Conservation (phyloP, 345 rosid species). For the Murraya koenigii region DNA sequence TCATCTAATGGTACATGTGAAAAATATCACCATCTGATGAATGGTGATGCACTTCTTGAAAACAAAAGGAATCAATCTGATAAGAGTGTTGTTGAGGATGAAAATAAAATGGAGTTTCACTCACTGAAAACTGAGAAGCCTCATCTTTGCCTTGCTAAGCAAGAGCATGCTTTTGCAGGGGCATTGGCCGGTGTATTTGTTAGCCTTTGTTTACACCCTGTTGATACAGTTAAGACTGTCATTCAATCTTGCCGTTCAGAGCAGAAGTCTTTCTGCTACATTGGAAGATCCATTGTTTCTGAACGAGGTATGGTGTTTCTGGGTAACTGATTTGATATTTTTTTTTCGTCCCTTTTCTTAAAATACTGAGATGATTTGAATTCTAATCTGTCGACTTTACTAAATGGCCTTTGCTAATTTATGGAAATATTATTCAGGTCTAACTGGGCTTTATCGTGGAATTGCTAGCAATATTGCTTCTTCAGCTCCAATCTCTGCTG, state of each 20-base stretch:
- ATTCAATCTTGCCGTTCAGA: constrained; percentile 67
- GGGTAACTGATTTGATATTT: background rate
- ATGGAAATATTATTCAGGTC: constrained; percentile 42
- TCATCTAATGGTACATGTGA: constrained; percentile 22
- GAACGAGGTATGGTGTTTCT: constrained; percentile 61
- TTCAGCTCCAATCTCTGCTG: constrained; percentile 92
- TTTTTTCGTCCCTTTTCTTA: no score
- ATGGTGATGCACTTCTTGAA: constrained; percentile 23
- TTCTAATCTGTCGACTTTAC: constrained; percentile 3
- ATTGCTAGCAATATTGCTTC: constrained; percentile 79
- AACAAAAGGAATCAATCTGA: constrained; percentile 23
- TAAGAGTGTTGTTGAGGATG: constrained; percentile 16
- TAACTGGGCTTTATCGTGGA: constrained; percentile 82
- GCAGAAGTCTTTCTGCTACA: constrained; percentile 57
- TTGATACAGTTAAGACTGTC: constrained; percentile 84
- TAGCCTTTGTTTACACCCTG: constrained; percentile 91
- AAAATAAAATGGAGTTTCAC: constrained; percentile 18
- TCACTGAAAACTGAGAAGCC: constrained; percentile 31
- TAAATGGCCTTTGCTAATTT: constrained; percentile 3
- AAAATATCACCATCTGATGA: constrained; percentile 17
- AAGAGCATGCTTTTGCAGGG: constrained; percentile 91
- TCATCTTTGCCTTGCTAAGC: constrained; percentile 47
- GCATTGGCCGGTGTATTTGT: constrained; percentile 79
- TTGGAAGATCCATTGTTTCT: constrained; percentile 74
- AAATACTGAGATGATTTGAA: background rate